Evolutionary conservation across 306 rosid species (phyloP).

Genomic region (Prunus kanzakura): DNA sequence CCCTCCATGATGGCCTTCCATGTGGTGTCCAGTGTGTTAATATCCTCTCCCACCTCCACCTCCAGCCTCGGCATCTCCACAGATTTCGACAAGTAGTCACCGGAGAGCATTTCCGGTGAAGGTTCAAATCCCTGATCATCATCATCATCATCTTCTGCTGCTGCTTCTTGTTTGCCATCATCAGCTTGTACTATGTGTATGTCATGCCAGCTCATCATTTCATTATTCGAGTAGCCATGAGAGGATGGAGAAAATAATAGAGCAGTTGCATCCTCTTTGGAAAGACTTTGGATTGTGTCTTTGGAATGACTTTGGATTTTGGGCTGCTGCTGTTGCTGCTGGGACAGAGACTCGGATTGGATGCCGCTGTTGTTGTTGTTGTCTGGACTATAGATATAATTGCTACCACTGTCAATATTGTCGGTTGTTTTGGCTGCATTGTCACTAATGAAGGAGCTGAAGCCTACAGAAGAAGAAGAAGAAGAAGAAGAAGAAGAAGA

Average conservation of each 20-base stretch:
- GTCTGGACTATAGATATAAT: not conserved
- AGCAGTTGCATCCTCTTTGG: not conserved
- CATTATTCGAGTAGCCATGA: not conserved
- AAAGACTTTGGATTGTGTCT: not conserved
- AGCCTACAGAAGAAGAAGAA: not conserved
- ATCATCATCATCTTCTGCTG: not conserved
- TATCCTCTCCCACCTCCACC: slow-evolving; percentile 15
- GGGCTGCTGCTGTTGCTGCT: not conserved
- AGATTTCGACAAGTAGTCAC: slow-evolving; percentile 14
- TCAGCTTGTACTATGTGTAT: slow-evolving; percentile 4
- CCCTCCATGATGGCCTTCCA: slow-evolving; percentile 57
- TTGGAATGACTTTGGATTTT: not conserved
- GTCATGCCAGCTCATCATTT: slow-evolving; percentile 16
- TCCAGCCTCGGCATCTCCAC: slow-evolving; percentile 7
- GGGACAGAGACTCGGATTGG: not conserved
- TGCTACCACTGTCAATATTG: not conserved
- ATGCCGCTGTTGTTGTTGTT: not conserved
- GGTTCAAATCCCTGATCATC: slow-evolving; percentile 7
- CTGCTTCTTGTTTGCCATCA: slow-evolving; percentile 8
- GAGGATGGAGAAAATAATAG: not conserved
- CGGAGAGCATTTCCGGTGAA: slow-evolving; percentile 25
- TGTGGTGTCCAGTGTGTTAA: slow-evolving; percentile 49
- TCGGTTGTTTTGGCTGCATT: not conserved
- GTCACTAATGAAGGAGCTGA: not conserved
- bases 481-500: not conserved